These are phyloP conservation scores for Kurtzmaniella natalensis DNA, from an alignment of 1,139 yeast genomes.

Conservation along the genomic window DNA sequence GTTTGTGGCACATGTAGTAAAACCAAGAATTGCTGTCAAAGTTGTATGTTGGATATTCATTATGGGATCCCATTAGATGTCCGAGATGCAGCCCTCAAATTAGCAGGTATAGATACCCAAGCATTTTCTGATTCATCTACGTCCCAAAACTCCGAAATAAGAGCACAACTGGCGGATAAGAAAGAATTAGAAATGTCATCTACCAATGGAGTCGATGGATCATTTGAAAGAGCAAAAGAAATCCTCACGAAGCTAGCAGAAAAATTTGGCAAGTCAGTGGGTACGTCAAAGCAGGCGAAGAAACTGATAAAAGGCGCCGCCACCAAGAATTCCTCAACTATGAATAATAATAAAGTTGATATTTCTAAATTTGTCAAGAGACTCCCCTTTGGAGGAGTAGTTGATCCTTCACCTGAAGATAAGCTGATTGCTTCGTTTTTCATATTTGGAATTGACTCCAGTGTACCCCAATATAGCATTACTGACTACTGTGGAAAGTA, in stretches of 20 bases:
- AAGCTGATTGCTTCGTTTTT: conserved; percentile 49
- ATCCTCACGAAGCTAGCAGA: conserved; percentile 39
- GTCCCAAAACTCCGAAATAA: conserved; percentile 36
- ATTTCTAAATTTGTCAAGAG: conserved; percentile 47
- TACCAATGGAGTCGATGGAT: conserved; percentile 13
- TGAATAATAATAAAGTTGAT: conserved; percentile 28
- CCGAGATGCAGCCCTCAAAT: conserved; percentile 75
- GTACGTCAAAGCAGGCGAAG: conserved; percentile 3
- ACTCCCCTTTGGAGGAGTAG: conserved; percentile 58
- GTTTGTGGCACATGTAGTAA: conserved; percentile 78
- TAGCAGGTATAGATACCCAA: conserved; percentile 51
- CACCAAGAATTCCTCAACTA: conserved; percentile 6
- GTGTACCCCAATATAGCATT: conserved; percentile 60
- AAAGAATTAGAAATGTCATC: conserved; percentile 19
- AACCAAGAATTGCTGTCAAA: conserved; percentile 79
- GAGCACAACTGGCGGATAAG: conserved; percentile 38
- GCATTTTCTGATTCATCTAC: not conserved
- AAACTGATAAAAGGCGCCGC: conserved; percentile 8
- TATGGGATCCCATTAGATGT: conserved; percentile 75
- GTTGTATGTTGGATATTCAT: conserved; percentile 77
- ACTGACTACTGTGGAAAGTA: conserved; percentile 41
- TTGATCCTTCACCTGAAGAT: conserved; percentile 40
- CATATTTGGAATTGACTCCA: conserved; percentile 66
- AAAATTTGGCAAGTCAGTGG: conserved; percentile 20
- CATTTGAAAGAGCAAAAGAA: conserved; percentile 25